Conservation (phyloP, 2,329 filamentous ascomycete genomes). For the Teratosphaeria nubilosa region DNA sequence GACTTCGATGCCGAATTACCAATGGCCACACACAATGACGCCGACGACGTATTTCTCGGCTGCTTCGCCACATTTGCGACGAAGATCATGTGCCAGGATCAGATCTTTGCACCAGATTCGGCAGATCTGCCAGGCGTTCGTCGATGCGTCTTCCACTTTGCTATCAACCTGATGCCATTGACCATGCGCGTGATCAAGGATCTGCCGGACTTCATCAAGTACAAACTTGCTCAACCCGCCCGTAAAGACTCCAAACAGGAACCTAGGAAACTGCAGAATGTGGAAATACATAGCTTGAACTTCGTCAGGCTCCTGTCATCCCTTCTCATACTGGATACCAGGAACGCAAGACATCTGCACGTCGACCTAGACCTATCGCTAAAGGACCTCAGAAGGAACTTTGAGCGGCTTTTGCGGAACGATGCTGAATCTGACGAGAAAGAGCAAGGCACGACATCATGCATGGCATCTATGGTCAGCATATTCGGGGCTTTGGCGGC, state of each 20-base stretch:
- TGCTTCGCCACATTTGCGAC: not conserved
- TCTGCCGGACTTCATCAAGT: slow-evolving; percentile 4
- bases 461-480: not conserved
- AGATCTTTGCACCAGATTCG: not conserved
- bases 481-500: slow-evolving; percentile 2
- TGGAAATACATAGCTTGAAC: not conserved
- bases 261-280: not conserved
- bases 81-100: not conserved
- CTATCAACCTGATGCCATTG: slow-evolving; percentile 1
- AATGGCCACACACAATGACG: not conserved
- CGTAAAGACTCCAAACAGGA: slow-evolving; percentile 4
- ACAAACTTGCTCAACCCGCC: slow-evolving; percentile 1
- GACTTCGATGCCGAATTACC: not conserved
- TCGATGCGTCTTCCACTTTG: not conserved
- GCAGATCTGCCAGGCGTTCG: not conserved
- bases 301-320: not conserved
- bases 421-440: not conserved
- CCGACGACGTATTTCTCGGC: slow-evolving; percentile 3
- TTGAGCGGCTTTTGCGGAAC: not conserved
- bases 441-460: not conserved
- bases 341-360: not conserved
- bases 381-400: not conserved
- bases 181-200: slow-evolving; percentile 3
- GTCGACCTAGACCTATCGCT: not conserved
- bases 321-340: not conserved